These are phyloP conservation scores for Acacia pycnantha DNA, from an alignment of 331 rosid species.

Conservation along the genomic window DNA sequence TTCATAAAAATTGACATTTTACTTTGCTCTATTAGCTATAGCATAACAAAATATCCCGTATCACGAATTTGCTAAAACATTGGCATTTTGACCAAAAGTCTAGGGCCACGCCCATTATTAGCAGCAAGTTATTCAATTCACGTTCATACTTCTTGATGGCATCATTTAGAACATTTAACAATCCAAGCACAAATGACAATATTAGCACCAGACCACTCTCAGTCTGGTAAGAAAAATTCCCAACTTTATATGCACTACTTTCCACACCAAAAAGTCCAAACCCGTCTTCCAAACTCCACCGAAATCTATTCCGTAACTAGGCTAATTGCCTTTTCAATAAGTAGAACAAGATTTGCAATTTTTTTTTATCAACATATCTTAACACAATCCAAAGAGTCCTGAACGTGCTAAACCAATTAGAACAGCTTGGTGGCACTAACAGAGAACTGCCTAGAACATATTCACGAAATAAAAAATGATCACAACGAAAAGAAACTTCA, in stretches of 20 bases:
- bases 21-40: not conserved
- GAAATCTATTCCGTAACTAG: not conserved
- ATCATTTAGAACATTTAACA: not conserved
- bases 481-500: not conserved
- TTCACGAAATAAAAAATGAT: not conserved
- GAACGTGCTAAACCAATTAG: not conserved
- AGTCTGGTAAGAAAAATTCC: not conserved
- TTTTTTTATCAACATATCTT: not conserved
- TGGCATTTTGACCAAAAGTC: not conserved
- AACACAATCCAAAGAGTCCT: not conserved
- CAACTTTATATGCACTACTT: not conserved
- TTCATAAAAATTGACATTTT: not conserved
- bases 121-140: not conserved
- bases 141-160: not conserved
- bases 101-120: not conserved
- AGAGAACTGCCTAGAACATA: slow-evolving; percentile 15
- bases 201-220: not conserved
- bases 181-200: slow-evolving; percentile 2
- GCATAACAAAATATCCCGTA: not conserved
- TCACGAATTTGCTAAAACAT: slow-evolving; percentile 1
- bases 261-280: not conserved
- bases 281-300: not conserved
- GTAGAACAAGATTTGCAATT: not conserved
- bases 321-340: not conserved
- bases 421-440: not conserved